Percentiles rank a stretch among this genome's conserved stretches.
These are phyloP conservation scores for Phytophthora megakarya DNA, from an alignment of 352 stramenopile species.

Conservation along the genomic window DNA sequence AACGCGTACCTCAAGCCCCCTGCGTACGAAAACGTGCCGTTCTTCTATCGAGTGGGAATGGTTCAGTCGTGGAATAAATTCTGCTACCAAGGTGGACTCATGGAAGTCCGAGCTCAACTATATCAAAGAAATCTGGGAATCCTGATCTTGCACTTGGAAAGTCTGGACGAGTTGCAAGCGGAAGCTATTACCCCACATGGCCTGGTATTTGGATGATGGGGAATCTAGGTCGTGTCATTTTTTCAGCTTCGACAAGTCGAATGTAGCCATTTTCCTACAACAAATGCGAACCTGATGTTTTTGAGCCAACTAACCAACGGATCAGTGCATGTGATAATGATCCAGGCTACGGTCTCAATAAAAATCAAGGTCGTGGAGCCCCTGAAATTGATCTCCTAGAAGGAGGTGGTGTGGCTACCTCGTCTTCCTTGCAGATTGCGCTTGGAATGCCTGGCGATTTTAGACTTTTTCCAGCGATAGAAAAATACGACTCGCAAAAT, in stretches of 20 bases:
- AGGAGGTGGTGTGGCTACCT: conserved; percentile 80
- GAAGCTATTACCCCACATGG: conserved; percentile 79
- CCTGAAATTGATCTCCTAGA: conserved; percentile 96
- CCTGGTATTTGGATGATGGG: conserved; percentile 94
- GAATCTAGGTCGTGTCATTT: conserved; percentile 93
- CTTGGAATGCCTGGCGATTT: conserved; percentile 69
- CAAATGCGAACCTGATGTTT: conserved; percentile 69
- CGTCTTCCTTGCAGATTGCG: conserved; percentile 89
- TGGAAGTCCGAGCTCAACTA: conserved; percentile 91
- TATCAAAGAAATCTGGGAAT: conserved; percentile 52
- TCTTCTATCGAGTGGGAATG: conserved; percentile 78
- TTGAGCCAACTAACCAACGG: conserved; percentile 44
- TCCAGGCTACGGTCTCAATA: conserved; percentile 91
- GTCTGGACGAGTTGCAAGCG: conserved; percentile 46
- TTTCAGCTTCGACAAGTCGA: conserved; percentile 88
- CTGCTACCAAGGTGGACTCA: conserved; percentile 93
- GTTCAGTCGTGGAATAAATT: conserved; percentile 95
- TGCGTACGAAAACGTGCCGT: conserved; percentile 45
- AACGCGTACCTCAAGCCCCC: conserved; percentile 53
- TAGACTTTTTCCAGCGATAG: conserved; percentile 49
- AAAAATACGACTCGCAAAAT: conserved; percentile 19
- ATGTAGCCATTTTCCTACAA: conserved; percentile 96
- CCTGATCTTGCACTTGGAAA: conserved; percentile 42
- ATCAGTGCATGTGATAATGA: conserved; percentile 85
- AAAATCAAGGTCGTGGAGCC: conserved; percentile 79